Percentiles rank a stretch among this genome's conserved stretches.
These are phyloP conservation scores for Aspergillus sp. DNA, from an alignment of 2,329 filamentous ascomycete genomes.

Conservation along the genomic window DNA sequence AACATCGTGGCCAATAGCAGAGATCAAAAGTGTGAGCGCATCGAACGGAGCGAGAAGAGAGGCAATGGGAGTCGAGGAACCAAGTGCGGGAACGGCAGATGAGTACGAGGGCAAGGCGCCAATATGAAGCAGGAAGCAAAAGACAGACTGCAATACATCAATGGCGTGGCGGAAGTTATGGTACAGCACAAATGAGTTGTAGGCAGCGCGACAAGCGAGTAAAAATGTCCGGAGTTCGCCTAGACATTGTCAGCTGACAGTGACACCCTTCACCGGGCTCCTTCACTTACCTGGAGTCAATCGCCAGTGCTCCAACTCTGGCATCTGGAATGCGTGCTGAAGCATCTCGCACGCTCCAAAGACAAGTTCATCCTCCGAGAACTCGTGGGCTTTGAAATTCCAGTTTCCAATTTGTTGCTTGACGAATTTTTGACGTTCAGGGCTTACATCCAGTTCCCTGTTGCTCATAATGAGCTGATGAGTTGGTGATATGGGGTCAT, in stretches of 20 bases:
- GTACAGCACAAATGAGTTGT: conserved; percentile 93
- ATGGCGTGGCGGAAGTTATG: conserved; percentile 98
- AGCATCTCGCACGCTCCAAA: conserved; percentile 84
- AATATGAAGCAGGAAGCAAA: conserved; percentile 80
- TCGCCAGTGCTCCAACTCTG: conserved; percentile 75
- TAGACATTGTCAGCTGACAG: too few relatives aligned
- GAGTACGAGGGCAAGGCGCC: conserved; percentile 69
- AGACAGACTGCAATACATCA: conserved; percentile 90
- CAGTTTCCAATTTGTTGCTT: conserved; percentile 69
- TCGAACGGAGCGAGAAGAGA: conserved; percentile 79
- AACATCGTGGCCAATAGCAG: conserved; percentile 96
- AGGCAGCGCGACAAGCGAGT: conserved; percentile 84
- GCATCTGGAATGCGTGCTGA: conserved; percentile 76
- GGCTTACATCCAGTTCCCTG: conserved; percentile 62
- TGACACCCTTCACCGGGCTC: too few relatives aligned
- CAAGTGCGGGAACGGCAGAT: conserved; percentile 24
- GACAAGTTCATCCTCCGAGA: conserved; percentile 83
- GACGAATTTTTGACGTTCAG: conserved; percentile 62
- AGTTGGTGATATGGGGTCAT: conserved; percentile 7
- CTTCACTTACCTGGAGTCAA: conserved; percentile 54
- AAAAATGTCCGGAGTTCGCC: conserved; percentile 81
- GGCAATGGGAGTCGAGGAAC: conserved; percentile 60
- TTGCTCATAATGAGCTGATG: neutral
- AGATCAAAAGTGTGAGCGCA: conserved; percentile 80
- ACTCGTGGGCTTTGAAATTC: conserved; percentile 86